phyloP scores from a whole-genome alignment of 1,139 yeast species.

The Debaryomycetaceae sp. region DNA sequence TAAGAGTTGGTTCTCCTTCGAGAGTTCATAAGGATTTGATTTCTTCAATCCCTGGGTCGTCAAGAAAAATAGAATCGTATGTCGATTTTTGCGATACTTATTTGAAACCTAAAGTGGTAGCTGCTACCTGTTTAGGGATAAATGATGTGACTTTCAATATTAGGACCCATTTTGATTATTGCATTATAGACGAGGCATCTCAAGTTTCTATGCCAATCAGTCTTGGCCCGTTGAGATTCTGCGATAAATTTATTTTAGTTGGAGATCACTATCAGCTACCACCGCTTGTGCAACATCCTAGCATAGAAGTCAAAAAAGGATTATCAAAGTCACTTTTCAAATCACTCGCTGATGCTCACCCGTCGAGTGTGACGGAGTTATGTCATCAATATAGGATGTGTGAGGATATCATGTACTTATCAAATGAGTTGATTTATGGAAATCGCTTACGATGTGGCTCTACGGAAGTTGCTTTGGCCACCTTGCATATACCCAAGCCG shows the following conservation, averaged over 20 bases:
- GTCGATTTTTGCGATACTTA: constrained; percentile 45
- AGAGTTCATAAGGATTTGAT: constrained; percentile 63
- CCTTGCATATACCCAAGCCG: constrained; percentile 44
- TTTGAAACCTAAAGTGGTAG: constrained; percentile 68
- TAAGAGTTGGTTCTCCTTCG: constrained; percentile 55
- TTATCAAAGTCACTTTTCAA: constrained; percentile 78
- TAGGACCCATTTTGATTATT: constrained; percentile 73
- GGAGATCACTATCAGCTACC: constrained; percentile 95
- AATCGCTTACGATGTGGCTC: constrained; percentile 77
- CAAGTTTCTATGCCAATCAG: constrained; percentile 90
- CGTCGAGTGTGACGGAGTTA: constrained; percentile 67
- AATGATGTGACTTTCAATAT: constrained; percentile 56
- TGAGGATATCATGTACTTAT: constrained; percentile 76
- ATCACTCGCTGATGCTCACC: constrained; percentile 65
- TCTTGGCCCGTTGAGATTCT: constrained; percentile 77
- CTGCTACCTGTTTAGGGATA: constrained; percentile 83
- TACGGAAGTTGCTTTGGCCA: constrained; percentile 55
- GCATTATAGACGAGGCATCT: constrained; percentile 95
- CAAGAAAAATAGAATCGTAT: constrained; percentile 35
- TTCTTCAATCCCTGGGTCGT: constrained; percentile 46
- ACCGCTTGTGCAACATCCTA: constrained; percentile 68
- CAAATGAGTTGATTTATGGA: constrained; percentile 75
- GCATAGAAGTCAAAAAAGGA: constrained; percentile 54
- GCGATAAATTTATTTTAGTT: constrained; percentile 78
- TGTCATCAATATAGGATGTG: constrained; percentile 93